A percentile compares a stretch with the other conserved stretches of the same genome.
Conservation (phyloP, 2,329 filamentous ascomycete species). For the Didymella sp. region DNA sequence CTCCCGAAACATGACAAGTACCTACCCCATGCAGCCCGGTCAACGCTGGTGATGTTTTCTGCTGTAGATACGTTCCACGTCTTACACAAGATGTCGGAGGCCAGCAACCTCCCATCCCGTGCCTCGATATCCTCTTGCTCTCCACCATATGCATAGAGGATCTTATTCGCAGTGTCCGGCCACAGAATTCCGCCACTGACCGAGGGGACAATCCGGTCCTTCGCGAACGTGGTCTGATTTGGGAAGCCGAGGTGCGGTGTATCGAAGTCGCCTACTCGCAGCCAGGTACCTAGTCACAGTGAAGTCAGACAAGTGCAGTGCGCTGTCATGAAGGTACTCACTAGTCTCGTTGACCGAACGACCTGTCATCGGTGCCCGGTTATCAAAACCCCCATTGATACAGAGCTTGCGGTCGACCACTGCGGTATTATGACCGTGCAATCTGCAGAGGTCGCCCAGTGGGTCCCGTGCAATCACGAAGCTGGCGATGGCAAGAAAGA, state of each 20-base stretch:
- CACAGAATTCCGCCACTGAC: conserved; percentile 55
- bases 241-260: neutral
- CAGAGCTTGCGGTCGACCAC: neutral
- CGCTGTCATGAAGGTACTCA: neutral
- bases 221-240: neutral
- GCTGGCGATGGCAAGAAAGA: neutral
- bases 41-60: neutral
- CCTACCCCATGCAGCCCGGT: neutral
- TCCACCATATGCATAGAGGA: conserved; percentile 66
- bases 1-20: neutral
- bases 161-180: conserved; percentile 64
- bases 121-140: conserved; percentile 50
- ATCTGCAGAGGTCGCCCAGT: neutral
- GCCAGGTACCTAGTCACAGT: neutral
- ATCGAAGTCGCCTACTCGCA: neutral
- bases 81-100: neutral
- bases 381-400: neutral
- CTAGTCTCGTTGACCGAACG: neutral
- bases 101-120: neutral
- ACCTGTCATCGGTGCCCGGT: neutral
- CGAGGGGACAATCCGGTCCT: conserved; percentile 55
- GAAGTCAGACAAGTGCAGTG: neutral
- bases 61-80: neutral
- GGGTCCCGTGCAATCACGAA: neutral
- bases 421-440: neutral